Evolutionary conservation across 2,329 filamentous ascomycete species (phyloP).

Genomic region (Coccinonectria pachysandricola): DNA sequence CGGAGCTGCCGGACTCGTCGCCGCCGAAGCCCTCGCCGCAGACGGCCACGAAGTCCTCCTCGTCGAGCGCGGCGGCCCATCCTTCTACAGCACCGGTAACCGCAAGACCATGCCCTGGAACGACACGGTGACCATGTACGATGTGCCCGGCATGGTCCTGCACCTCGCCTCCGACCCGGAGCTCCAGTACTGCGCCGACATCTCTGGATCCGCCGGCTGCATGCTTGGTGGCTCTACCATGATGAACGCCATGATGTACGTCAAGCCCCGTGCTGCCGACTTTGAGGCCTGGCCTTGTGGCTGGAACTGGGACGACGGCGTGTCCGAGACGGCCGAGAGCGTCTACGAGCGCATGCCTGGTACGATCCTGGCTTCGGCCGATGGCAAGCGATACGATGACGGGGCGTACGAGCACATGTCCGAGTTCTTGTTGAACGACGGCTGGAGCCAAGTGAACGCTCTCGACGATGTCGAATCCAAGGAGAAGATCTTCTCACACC

Average conservation of each 20-base stretch:
- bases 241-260: constrained; percentile 58
- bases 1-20: constrained; percentile 16
- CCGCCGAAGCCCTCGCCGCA: constrained; percentile 40
- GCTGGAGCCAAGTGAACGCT: constrained; percentile 53
- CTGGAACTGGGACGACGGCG: constrained; percentile 52
- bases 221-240: constrained; percentile 57
- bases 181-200: constrained; percentile 26
- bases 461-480: constrained; percentile 51
- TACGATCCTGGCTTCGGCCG: constrained; percentile 52
- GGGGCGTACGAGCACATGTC: constrained; percentile 53
- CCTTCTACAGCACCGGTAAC: constrained; percentile 53
- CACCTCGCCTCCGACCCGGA: constrained; percentile 60
- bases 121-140: constrained; percentile 54
- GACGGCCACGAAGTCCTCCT: constrained; percentile 55
- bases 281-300: constrained; percentile 61
- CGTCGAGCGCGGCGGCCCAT: constrained; percentile 47
- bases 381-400: constrained; percentile 56
- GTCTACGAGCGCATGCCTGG: constrained; percentile 43
- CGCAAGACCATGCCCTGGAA: constrained; percentile 52
- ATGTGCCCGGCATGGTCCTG: constrained; percentile 48
- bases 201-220: constrained; percentile 39
- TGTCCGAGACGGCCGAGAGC: constrained; percentile 43
- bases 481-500: constrained; percentile 53
- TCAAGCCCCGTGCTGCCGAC: constrained; percentile 52
- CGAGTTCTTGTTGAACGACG: constrained; percentile 45